A percentile compares a stretch with the other conserved stretches of the same genome.
These are phyloP conservation scores for Fusarium luffae DNA, from an alignment of 2,329 filamentous ascomycete genomes.

Conservation along the genomic window DNA sequence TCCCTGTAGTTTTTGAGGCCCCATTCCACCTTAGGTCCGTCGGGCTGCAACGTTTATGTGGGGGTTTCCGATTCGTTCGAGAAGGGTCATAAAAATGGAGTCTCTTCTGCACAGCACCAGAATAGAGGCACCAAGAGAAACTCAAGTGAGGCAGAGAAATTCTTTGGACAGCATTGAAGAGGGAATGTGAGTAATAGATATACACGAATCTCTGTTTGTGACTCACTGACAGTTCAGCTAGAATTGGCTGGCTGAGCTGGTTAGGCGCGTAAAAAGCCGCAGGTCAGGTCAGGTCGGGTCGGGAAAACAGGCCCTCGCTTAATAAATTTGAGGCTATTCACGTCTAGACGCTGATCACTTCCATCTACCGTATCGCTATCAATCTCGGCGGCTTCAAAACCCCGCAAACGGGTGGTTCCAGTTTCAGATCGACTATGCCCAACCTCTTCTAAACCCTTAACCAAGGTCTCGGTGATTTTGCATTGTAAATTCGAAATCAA, in stretches of 20 bases:
- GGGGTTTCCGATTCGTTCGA: constrained; percentile 40
- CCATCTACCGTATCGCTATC: constrained; percentile 15
- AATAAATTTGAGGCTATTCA: constrained; percentile 27
- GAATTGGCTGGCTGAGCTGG: neutral
- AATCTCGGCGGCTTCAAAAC: constrained; percentile 14
- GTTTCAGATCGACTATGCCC: constrained; percentile 28
- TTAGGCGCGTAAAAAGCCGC: neutral
- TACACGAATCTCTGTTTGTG: neutral
- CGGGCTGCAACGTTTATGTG: constrained; percentile 43
- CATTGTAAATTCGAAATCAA: neutral
- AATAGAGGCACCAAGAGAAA: neutral
- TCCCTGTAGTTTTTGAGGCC: constrained; percentile 37
- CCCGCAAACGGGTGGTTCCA: constrained; percentile 13
- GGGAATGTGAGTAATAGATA: constrained; percentile 3
- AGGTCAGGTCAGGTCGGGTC: neutral
- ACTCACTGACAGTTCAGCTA: constrained; percentile 1
- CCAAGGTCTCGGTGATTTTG: neutral
- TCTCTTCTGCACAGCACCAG: neutral
- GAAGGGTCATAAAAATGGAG: constrained; percentile 17
- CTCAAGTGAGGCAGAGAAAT: constrained; percentile 11
- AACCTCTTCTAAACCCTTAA: constrained; percentile 17
- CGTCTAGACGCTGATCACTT: constrained; percentile 5
- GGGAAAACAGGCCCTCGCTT: constrained; percentile 1
- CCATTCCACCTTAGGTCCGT: neutral
- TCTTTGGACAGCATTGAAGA: neutral